Percentiles rank a stretch among this genome's conserved stretches.
Conservation (phyloP, 164 flowering plant genomes). For the Nymphaea colorata region DNA sequence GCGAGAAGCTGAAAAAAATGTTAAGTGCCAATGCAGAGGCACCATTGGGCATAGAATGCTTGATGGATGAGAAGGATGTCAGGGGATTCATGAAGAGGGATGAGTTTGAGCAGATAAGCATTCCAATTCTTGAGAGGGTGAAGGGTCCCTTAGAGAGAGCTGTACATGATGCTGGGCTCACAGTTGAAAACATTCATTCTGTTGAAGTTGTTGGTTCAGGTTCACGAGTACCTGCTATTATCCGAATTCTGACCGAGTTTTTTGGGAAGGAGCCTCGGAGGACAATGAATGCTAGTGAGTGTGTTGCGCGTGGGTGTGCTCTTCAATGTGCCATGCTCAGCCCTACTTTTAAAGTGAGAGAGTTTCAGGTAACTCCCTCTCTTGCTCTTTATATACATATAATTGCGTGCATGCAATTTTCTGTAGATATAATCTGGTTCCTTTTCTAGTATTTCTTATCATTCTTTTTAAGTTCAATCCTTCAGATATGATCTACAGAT, state of each 20-base stretch:
- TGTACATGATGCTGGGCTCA: conserved; percentile 61
- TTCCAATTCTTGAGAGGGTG: conserved; percentile 77
- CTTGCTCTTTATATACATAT: not conserved
- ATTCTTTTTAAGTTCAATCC: too few species aligned
- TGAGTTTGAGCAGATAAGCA: conserved; percentile 68
- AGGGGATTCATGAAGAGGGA: conserved; percentile 75
- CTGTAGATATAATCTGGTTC: too few species aligned
- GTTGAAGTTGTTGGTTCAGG: conserved; percentile 92
- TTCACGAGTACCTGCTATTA: conserved; percentile 79
- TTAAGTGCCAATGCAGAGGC: conserved; percentile 90
- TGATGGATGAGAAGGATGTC: conserved; percentile 94
- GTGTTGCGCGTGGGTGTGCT: conserved; percentile 83
- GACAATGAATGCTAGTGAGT: conserved; percentile 95
- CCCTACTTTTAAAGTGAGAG: conserved; percentile 87
- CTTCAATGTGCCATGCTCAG: conserved; percentile 83
- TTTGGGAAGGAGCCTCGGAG: conserved; percentile 89
- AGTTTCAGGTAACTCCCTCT: conserved; percentile 51
- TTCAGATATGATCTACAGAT: too few species aligned
- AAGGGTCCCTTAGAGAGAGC: conserved; percentile 73
- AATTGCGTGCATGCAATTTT: too few species aligned
- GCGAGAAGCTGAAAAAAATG: conserved; percentile 83
- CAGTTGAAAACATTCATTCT: conserved; percentile 48
- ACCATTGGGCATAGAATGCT: conserved; percentile 81
- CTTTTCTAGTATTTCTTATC: too few species aligned
- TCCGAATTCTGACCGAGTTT: conserved; percentile 64